phyloP scores from a whole-genome alignment of 768 basidiomycete genomes.

The Termitomyces sp. region DNA sequence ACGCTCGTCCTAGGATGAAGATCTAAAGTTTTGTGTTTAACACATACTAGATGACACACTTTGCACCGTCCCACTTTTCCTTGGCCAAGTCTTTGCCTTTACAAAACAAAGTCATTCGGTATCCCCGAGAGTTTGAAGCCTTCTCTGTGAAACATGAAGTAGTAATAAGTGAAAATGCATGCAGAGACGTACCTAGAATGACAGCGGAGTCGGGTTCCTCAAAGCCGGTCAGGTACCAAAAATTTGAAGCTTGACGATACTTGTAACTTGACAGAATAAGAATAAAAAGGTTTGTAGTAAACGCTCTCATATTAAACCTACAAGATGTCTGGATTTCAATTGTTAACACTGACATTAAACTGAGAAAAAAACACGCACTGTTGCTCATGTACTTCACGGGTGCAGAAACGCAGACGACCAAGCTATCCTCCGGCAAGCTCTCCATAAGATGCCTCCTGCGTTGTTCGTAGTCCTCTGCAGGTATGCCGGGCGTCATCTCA shows the following conservation, averaged over 20 bases:
- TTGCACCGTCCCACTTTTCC: slow-evolving; percentile 92
- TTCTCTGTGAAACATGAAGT: slow-evolving; percentile 46
- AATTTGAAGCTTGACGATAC: slow-evolving; percentile 87
- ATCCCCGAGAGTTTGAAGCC: slow-evolving; percentile 64
- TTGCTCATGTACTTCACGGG: slow-evolving; percentile 83
- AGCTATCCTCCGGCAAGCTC: slow-evolving; percentile 60
- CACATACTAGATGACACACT: slow-evolving; percentile 26
- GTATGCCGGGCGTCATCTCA: slow-evolving; percentile 83
- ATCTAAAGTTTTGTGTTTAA: not conserved
- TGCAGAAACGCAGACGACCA: slow-evolving; percentile 75
- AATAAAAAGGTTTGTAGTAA: not conserved
- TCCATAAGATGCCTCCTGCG: slow-evolving; percentile 70
- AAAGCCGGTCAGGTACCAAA: slow-evolving; percentile 96
- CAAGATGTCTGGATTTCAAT: slow-evolving; percentile 56
- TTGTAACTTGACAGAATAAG: slow-evolving; percentile 63
- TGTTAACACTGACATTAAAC: slow-evolving; percentile 22
- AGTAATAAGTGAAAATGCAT: not conserved
- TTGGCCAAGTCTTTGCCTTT: slow-evolving; percentile 65
- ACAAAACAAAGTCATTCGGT: slow-evolving; percentile 83
- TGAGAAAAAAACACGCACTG: slow-evolving; percentile 34
- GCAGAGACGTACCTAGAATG: slow-evolving; percentile 56
- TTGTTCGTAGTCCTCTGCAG: slow-evolving; percentile 68
- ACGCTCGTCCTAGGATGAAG: slow-evolving; percentile 48
- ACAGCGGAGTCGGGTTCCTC: slow-evolving; percentile 90
- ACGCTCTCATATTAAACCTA: slow-evolving; percentile 31